Base-by-base conservation (phyloP, 169 alveolate species). In the Cryptosporidium viatorum region DNA sequence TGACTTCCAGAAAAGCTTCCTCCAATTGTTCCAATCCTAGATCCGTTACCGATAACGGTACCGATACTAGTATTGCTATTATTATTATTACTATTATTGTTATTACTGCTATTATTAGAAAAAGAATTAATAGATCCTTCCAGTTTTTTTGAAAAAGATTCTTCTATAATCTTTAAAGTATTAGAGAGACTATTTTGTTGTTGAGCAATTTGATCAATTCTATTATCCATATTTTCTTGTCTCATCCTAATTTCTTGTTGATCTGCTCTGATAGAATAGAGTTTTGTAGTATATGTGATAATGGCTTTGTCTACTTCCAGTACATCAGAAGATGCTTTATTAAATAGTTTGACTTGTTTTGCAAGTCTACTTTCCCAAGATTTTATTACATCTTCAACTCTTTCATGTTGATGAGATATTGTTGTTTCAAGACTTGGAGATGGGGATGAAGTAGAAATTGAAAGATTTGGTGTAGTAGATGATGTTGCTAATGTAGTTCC, bases 171-270 rank as follows among this genome's bases (percentile, higher is more conserved):
- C 43, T 70, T 80, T 1, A 80, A 33, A 31, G 75, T 80, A 48
- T 65, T 80, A 26, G 89, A 59, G 23, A 80, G 70, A 45, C 89
- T 80, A 43, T 65, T 80, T 65, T 80, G 89, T 50, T 80, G 89
- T 50, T 80, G 89, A 23, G 89, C 89, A 12, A 80, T 80, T 65
- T 80, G 89, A 23, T 80, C 89, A 48, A 80, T 80, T 50, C 89
- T 80, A 26, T 18, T 65, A 48, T 80, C 89, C 89, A 80, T 80
- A 48, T 59, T 80, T 41, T 80, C 89, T 65, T 80, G 89, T 59
- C 74, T 59, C 21, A 80, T 18, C 35, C 70, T 80, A 14, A 80
- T 65, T n/a, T 80, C 89, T 3, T 80, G 80, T 41, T 80, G 89
- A 29, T 80, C 80, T 8, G 75, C 31, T 65, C 74, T 80, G 4